Evolutionary conservation across 768 basidiomycete species (phyloP).

Genomic region (Plicaturopsis crispa): DNA sequence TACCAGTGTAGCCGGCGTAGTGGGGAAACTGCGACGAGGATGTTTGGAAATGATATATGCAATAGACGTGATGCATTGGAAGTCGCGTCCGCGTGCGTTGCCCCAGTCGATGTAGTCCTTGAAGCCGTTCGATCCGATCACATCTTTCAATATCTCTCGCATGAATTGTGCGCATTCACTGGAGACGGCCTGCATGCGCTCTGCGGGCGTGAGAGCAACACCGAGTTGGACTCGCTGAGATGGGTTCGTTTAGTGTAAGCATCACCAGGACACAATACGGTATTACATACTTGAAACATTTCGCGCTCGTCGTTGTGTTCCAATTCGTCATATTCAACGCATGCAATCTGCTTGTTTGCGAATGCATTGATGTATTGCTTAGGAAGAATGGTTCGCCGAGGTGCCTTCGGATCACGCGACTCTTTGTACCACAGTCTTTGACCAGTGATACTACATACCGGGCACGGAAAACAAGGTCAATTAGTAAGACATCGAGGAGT

Average conservation of each 20-base stretch:
- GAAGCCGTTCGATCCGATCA: conserved; percentile 27
- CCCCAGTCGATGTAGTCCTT: conserved; percentile 34
- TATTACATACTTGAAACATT: conserved; percentile 44
- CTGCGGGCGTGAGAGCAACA: conserved; percentile 43
- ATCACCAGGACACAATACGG: not conserved
- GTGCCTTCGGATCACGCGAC: conserved; percentile 5
- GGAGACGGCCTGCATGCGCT: conserved; percentile 42
- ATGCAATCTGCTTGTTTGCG: conserved; percentile 37
- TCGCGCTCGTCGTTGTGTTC: conserved; percentile 52
- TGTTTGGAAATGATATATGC: conserved; percentile 22
- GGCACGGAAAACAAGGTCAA: not conserved
- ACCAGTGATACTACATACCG: conserved; percentile 19
- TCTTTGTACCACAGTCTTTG: conserved; percentile 31
- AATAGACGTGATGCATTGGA: conserved; percentile 34
- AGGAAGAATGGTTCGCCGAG: conserved; percentile 24
- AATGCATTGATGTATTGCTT: conserved; percentile 27
- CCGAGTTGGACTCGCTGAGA: conserved; percentile 44
- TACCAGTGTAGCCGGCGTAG: conserved; percentile 19
- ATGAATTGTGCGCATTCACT: conserved; percentile 37
- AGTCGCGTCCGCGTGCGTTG: conserved; percentile 36
- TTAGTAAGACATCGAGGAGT: not conserved
- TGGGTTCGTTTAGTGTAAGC: not conserved
- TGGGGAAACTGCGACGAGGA: conserved; percentile 18
- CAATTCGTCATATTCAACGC: conserved; percentile 46
- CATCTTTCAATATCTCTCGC: conserved; percentile 28